Conservation (phyloP, 306 rosid species). For the Bauhinia variegata region DNA sequence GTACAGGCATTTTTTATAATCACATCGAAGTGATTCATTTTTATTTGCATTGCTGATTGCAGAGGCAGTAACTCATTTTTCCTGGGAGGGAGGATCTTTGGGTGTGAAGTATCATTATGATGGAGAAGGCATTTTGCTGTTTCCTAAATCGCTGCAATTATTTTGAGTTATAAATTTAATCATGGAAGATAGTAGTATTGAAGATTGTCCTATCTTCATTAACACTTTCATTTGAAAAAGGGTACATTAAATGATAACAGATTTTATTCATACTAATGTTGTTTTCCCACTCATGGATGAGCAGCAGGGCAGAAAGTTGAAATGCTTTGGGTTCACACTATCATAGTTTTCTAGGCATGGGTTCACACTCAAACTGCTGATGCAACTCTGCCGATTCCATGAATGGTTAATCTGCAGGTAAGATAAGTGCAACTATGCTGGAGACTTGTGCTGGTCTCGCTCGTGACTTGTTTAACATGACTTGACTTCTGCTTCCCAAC, state of each 20-base stretch:
- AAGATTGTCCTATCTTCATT: slow-evolving; percentile 37
- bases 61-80: slow-evolving; percentile 62
- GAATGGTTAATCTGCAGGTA: neutral
- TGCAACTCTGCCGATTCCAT: neutral
- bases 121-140: slow-evolving; percentile 51
- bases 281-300: neutral
- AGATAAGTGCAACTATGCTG: too few species aligned
- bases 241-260: slow-evolving; percentile 48
- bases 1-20: slow-evolving; percentile 83
- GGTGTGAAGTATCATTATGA: slow-evolving; percentile 56
- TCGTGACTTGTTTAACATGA: too few species aligned
- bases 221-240: slow-evolving; percentile 60
- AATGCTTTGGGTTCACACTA: neutral
- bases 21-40: slow-evolving; percentile 67
- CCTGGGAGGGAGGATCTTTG: slow-evolving; percentile 55
- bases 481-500: too few species aligned
- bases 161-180: slow-evolving; percentile 59
- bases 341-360: neutral
- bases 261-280: slow-evolving; percentile 30
- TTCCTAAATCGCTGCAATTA: slow-evolving; percentile 47
- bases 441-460: neutral
- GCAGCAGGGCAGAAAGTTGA: neutral
- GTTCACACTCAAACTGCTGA: neutral
- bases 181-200: slow-evolving; percentile 54
- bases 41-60: slow-evolving; percentile 61